A percentile compares a stretch with the other conserved stretches of the same genome.
These are phyloP conservation scores for Xylaria scruposa DNA, from an alignment of 495 filamentous ascomycete species.

Conservation along the genomic window DNA sequence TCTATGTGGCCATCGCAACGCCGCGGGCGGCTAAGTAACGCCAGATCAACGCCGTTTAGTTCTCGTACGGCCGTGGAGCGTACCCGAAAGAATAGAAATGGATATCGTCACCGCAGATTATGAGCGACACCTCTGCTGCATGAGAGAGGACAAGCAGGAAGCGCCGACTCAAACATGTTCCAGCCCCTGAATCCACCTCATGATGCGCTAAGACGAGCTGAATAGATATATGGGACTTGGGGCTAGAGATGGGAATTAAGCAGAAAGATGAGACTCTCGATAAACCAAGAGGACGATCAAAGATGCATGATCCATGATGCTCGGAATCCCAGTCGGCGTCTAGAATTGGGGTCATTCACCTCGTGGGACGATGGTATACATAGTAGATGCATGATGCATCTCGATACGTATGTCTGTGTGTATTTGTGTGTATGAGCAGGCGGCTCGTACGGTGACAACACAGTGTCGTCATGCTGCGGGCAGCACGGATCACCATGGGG, in stretches of 20 bases:
- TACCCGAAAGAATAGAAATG: not conserved
- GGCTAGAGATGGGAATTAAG: not conserved
- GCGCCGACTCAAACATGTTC: not conserved
- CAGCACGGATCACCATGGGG: slow-evolving; percentile 7
- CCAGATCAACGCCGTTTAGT: not conserved
- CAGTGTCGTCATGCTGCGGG: slow-evolving; percentile 8
- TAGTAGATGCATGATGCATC: not conserved
- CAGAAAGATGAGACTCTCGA: not conserved
- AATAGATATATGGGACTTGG: not conserved
- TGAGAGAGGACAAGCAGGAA: not conserved
- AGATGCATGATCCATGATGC: not conserved
- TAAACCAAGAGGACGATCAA: not conserved
- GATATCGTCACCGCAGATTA: not conserved
- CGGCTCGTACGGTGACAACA: slow-evolving; percentile 14
- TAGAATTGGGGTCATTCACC: not conserved
- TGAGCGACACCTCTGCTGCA: not conserved
- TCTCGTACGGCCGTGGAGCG: not conserved
- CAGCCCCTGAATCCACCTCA: not conserved
- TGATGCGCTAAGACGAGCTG: not conserved
- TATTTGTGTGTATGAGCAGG: not conserved
- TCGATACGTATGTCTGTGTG: not conserved
- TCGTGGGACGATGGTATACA: not conserved
- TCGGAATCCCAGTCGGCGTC: not conserved
- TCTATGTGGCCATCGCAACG: not conserved
- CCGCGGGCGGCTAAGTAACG: too few relatives aligned